Evolutionary conservation across 495 filamentous ascomycete species (phyloP), one percentile per base, ranked within the genome.

Genomic region (Beverwykella pulmonaria): DNA sequence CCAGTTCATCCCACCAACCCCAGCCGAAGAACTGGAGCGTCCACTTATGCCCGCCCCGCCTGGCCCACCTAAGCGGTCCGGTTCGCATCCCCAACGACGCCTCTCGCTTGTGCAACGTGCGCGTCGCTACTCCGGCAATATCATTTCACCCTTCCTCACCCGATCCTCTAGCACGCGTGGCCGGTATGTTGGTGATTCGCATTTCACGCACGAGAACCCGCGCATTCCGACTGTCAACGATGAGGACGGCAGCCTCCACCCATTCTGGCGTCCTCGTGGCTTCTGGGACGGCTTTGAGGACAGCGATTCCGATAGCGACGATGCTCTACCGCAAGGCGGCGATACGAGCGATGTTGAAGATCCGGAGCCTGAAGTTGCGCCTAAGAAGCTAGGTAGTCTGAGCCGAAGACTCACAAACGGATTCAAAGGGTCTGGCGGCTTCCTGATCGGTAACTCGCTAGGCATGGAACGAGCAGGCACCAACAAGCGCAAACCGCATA

Each of bases 241-340:
- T 1, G 67, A 69, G 63, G 80, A 82, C 36, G 82, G 80, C 54
- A 86, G 82, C 52, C 79, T 93, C 5, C 89, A 94, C 71, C 91
- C 92, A 1, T 89, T 89, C 75, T 96, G 92, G 92, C 83, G 86
- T 26, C 91, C 92, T 4, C 85, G 84, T 25, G 80, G 86, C 25
- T 91, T 90, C 73, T 89, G 86, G 82, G 87, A 90, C 29, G 85
- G 88, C 60, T 77, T 82, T 6, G 81, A 82, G 34, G 81, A 83
- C 59, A 78, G 79, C 8, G 76, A 79, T 58, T 76, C 75, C 14
- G 73, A 82, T n/a, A 49, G 56, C 49, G 69, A 81, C 23, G 60
- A 61, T 26, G 41, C 61, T 2, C 57, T 78, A 0, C 76, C 77
- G 0, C 41, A 26, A 7, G 76, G 77, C 6, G 77, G 77, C 19